Base-by-base conservation (phyloP, 2,329 filamentous ascomycete genomes). In the Didymella pinodella region DNA sequence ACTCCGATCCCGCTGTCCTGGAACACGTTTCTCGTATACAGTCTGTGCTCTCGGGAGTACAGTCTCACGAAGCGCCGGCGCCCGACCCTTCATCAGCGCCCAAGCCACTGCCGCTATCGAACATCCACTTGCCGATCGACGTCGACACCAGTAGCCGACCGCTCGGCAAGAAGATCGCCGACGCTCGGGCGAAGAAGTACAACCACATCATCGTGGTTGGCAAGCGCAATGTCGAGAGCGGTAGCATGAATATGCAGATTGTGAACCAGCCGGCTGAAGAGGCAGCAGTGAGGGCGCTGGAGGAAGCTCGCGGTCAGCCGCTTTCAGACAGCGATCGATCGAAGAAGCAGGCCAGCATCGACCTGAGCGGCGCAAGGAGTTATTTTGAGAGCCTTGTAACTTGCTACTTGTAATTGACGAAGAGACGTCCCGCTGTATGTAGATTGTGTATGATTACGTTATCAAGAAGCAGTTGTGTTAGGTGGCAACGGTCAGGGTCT, bases 171-270 rank as follows among this genome's bases (percentile, higher is more conserved):
- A 96, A 95, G 76, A 83, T 92, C 22, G 83, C 84, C 31, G 86
- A 90, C 71, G 92, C 92, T n/a, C 88, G 85, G 64, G 73, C 78
- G 47, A 89, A 88, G 76, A 88, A 88, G 40, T 95, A 93, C 73
- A 87, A 90, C 52, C 81, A 91, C 54, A 86, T 95, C 51, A 83
- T 92, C 31, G 87, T 93, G 1, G 81, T 95, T 11, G 93, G 93
- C 2, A 53, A 58, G 2, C 65, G 62, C 5, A 75, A 78, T 52
- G 69, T 70, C 2, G 59, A 71, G 12, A 64, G 41, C n/a, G 63
- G 62, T 6, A 64, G 56, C 14, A 52, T 77, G 62, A 70, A 59
- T 29, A 28, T 77, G 51, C 65, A 73, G 53, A 48, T 74, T 2
- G 61, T 79, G 46, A 76, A 80, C 57, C 78, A 80, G 65, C 79